Evolutionary conservation across 2,329 filamentous ascomycete genomes (phyloP).

Genomic region (Fusarium clavum): DNA sequence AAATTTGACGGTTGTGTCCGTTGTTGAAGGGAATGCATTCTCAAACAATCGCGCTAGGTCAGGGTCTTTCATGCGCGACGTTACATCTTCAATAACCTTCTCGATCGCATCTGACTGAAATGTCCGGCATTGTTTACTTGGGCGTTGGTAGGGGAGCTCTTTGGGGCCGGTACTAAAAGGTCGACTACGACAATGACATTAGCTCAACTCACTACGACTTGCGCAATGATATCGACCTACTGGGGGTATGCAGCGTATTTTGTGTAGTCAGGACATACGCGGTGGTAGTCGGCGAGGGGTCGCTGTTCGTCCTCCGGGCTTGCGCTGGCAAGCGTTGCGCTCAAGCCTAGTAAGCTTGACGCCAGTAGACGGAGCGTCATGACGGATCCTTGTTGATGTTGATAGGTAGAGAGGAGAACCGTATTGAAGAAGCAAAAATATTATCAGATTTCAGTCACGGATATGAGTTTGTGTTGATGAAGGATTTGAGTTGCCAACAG

Average conservation of each 20-base stretch:
- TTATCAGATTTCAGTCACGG: background rate
- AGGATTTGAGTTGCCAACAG: constrained; percentile 6
- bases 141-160: constrained; percentile 86
- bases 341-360: constrained; percentile 45
- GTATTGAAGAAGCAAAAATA: background rate
- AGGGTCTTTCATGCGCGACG: constrained; percentile 80
- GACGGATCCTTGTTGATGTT: background rate
- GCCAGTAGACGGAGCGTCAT: constrained; percentile 48
- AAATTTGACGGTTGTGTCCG: constrained; percentile 91
- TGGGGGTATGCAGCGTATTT: constrained; percentile 55
- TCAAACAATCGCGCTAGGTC: constrained; percentile 94
- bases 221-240: constrained; percentile 45
- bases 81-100: constrained; percentile 85
- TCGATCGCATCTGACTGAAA: constrained; percentile 91
- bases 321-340: constrained; percentile 37
- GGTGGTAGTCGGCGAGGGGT: constrained; percentile 43
- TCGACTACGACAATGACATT: constrained; percentile 62
- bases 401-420: background rate
- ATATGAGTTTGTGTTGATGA: background rate
- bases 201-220: background rate
- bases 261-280: constrained; percentile 57
- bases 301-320: constrained; percentile 38
- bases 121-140: constrained; percentile 83
- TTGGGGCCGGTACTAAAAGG: constrained; percentile 85
- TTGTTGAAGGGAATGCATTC: constrained; percentile 88